Base-by-base conservation (phyloP, 495 filamentous ascomycete species). In the Talaromyces trachyspermus region DNA sequence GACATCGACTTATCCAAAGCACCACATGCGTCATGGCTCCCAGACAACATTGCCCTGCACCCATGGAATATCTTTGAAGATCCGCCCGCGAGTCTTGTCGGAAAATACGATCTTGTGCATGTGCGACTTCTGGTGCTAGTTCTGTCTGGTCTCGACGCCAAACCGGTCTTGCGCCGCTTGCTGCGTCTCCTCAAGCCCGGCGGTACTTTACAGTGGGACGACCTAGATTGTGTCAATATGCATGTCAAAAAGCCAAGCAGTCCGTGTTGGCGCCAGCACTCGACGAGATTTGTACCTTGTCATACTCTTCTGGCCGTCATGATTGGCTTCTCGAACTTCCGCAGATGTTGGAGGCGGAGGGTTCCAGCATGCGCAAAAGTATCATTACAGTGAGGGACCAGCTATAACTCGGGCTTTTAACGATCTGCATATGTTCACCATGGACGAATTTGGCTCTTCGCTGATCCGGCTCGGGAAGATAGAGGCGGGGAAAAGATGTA, bases 161-260 rank as follows among this genome's bases (percentile, higher is more conserved):
- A 32, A 0, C 38, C 54, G 0, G 35, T 63, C 3, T 42, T 68
- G 4, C 11, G 22, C 4, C 60, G 60, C 23, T 15, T 62, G 3
- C 25, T 49, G 12, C 24, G 32, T 6, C 40, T 69, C 35, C 55
- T 69, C 1, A 64, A 65, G 38, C 66, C 63, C 3, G 66, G 64
- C 7, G 64, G 65, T 5, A 61, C 49, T n/a, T 53, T 70, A 11
- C 66, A 70, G 43, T 70, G 66, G 64, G 63, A 64, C 23, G 66
- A 68, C 24, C 39, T 50, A 10, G 49, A 56, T 25, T 32, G 29
- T n/a, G 14, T 32, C 2, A 32, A 32, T 32, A 32, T 32, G 29
- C 29, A 32, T n/a, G 51, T 54, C 12, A 53, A 42, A 25, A 51
- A 43, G 26, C 26, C 42, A 24, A 43, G 10, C 10, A 19, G 0